These are phyloP conservation scores for Trametes hirsuta DNA, from an alignment of 1,284 basidiomycete species.

Conservation along the genomic window DNA sequence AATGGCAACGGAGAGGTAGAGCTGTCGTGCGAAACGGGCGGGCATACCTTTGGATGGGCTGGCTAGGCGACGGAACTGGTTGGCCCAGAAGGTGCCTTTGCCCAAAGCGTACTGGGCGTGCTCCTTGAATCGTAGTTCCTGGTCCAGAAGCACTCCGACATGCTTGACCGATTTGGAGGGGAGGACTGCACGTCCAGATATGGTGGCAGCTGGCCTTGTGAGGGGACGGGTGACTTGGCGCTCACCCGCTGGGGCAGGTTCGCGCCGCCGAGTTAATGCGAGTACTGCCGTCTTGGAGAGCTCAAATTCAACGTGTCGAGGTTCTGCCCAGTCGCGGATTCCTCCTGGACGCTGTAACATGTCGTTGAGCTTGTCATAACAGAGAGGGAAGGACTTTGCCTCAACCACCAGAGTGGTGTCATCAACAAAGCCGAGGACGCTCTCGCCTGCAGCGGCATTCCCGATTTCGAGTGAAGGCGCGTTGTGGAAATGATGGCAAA, in stretches of 20 bases:
- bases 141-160: not conserved
- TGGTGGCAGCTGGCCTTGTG: not conserved
- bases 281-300: not conserved
- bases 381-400: not conserved
- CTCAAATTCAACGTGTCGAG: conserved; percentile 13
- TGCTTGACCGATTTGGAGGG: not conserved
- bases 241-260: not conserved
- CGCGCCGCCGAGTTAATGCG: not conserved
- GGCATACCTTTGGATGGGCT: too few species aligned
- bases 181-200: not conserved
- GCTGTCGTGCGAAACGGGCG: too few species aligned
- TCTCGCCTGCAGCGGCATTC: conserved; percentile 14
- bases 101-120: not conserved
- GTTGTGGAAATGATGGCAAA: too few species aligned
- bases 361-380: conserved; percentile 12
- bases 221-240: not conserved
- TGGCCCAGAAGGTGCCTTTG: not conserved
- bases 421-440: conserved; percentile 32
- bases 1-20: conserved; percentile 32
- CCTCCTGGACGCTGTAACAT: conserved; percentile 25
- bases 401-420: conserved; percentile 17
- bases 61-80: too few species aligned
- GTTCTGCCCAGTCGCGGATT: conserved; percentile 22
- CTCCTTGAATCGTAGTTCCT: not conserved
- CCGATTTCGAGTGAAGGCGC: conserved; percentile 24